These are phyloP conservation scores for Podila verticillata DNA, from an alignment of 192 early-diverging fungal species.

Conservation along the genomic window DNA sequence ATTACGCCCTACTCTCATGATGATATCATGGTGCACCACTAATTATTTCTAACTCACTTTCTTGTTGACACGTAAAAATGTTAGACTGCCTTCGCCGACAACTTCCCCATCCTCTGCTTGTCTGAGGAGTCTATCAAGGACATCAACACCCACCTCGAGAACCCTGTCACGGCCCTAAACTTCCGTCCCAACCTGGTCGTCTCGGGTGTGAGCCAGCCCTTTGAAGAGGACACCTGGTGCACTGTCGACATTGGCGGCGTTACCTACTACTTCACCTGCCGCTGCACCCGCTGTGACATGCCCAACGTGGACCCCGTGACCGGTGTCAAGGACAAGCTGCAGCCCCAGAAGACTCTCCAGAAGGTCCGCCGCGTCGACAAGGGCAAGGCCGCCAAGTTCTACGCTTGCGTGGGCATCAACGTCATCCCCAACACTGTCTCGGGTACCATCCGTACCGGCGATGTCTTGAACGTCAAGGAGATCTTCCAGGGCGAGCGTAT, in stretches of 20 bases:
- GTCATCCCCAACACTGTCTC: conserved; percentile 30
- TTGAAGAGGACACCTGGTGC: conserved; percentile 78
- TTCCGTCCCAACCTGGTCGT: conserved; percentile 86
- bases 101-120: conserved; percentile 75
- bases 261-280: conserved; percentile 62
- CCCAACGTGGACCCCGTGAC: conserved; percentile 64
- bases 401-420: conserved; percentile 60
- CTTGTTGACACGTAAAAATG: neutral
- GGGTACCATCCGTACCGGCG: conserved; percentile 32
- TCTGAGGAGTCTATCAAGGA: conserved; percentile 66
- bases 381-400: conserved; percentile 53
- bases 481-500: conserved; percentile 38
- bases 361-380: conserved; percentile 61
- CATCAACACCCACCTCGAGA: conserved; percentile 66
- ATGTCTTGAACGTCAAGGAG: conserved; percentile 42
- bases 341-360: conserved; percentile 64
- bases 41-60: neutral
- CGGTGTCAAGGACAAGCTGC: conserved; percentile 58
- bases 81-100: conserved; percentile 83
- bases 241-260: conserved; percentile 57
- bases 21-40: neutral
- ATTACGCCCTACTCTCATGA: neutral
- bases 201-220: conserved; percentile 55
- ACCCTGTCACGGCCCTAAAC: conserved; percentile 58
- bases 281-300: conserved; percentile 70